phyloP scores from a whole-genome alignment of 495 filamentous ascomycete species.

The Talaromyces stipitatus region DNA sequence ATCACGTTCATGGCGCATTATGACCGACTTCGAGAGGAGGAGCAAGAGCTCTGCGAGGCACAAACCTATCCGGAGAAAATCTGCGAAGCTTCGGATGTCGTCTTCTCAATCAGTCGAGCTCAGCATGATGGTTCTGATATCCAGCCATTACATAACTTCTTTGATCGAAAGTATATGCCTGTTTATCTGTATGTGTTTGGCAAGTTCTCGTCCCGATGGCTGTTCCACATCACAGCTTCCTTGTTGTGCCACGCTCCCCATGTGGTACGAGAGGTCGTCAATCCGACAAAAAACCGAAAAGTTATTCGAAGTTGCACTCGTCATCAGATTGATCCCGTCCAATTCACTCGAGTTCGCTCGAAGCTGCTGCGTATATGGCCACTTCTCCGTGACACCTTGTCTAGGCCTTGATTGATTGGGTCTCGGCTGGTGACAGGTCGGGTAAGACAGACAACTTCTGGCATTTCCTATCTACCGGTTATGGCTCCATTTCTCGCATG shows the following conservation, averaged over 20 bases:
- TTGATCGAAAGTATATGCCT: constrained; percentile 14
- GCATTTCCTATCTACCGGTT: background rate
- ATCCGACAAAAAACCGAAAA: constrained; percentile 41
- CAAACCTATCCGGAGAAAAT: constrained; percentile 27
- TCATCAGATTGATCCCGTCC: constrained; percentile 30
- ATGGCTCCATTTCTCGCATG: too few species aligned
- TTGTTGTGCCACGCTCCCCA: constrained; percentile 25
- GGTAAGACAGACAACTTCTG: background rate
- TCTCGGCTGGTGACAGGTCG: background rate
- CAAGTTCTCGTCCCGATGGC: constrained; percentile 44
- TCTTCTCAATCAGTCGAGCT: constrained; percentile 42
- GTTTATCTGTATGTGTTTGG: constrained; percentile 43
- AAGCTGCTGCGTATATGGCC: constrained; percentile 34
- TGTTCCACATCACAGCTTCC: constrained; percentile 37
- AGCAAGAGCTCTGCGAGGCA: constrained; percentile 29
- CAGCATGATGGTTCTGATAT: constrained; percentile 30
- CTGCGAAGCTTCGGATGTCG: constrained; percentile 47
- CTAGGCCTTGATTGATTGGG: background rate
- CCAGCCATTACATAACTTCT: constrained; percentile 23
- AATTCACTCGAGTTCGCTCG: constrained; percentile 28
- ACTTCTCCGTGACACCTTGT: constrained; percentile 21
- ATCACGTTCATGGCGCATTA: constrained; percentile 36
- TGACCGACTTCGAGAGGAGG: constrained; percentile 39
- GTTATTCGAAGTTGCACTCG: constrained; percentile 37
- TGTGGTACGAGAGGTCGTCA: constrained; percentile 41